These are phyloP conservation scores for Sporothrix protearum DNA, from an alignment of 2,329 filamentous ascomycete species.

Conservation along the genomic window DNA sequence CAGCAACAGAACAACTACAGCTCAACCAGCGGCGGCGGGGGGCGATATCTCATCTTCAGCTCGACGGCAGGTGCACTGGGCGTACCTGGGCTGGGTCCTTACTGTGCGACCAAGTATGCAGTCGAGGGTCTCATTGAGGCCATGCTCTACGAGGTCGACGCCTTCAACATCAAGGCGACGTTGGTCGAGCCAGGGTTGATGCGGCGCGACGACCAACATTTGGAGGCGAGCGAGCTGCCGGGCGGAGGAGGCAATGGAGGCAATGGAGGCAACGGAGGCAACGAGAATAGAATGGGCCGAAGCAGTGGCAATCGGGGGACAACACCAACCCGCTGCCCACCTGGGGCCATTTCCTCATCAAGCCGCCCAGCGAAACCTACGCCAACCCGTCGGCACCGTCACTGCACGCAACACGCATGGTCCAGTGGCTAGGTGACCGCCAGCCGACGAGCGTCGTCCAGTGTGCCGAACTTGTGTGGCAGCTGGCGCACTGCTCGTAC, in stretches of 20 bases:
- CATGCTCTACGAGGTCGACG: conserved; percentile 91
- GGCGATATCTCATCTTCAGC: conserved; percentile 91
- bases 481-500: conserved; percentile 90
- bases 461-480: conserved; percentile 90
- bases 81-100: conserved; percentile 86
- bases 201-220: conserved; percentile 65
- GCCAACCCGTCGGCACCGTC: conserved; percentile 73
- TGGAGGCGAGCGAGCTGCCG: neutral
- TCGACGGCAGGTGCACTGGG: conserved; percentile 89
- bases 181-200: conserved; percentile 89
- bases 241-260: neutral
- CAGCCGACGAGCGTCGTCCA: conserved; percentile 92
- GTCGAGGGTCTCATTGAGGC: conserved; percentile 94
- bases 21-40: conserved; percentile 46
- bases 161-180: conserved; percentile 88
- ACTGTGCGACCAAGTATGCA: conserved; percentile 96
- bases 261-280: neutral
- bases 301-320: conserved; percentile 32
- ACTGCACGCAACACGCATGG: conserved; percentile 82
- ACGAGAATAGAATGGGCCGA: neutral
- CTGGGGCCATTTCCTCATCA: conserved; percentile 91
- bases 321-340: conserved; percentile 64
- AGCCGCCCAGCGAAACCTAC: conserved; percentile 79
- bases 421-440: conserved; percentile 89
- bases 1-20: neutral